A percentile compares a stretch with the other conserved stretches of the same genome.
Conservation (phyloP, 768 basidiomycete genomes). For the Xanthoconium purpureum region DNA sequence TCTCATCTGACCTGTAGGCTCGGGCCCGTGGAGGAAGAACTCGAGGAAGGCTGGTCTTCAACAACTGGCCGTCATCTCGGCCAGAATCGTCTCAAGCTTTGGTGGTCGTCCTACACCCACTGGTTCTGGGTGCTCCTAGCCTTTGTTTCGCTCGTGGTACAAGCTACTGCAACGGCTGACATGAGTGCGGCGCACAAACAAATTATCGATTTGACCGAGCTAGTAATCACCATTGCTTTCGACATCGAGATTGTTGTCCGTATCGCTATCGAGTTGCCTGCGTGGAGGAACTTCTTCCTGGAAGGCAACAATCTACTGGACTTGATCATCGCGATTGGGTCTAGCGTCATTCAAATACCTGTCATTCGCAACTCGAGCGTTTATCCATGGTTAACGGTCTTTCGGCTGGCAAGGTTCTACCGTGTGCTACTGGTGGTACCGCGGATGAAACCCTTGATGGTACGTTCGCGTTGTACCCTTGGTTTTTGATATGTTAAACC, state of each 20-base stretch:
- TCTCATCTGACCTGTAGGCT: conserved; percentile 28
- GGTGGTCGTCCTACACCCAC: conserved; percentile 54
- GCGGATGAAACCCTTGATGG: conserved; percentile 83
- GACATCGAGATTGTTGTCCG: conserved; percentile 85
- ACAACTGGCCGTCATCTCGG: conserved; percentile 41
- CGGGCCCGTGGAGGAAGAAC: conserved; percentile 45
- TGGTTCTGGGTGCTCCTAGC: conserved; percentile 78
- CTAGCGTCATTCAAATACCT: conserved; percentile 83
- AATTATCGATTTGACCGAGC: conserved; percentile 65
- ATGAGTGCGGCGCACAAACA: conserved; percentile 43
- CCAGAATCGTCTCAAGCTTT: conserved; percentile 49
- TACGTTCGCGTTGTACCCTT: conserved; percentile 26
- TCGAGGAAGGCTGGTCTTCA: conserved; percentile 60
- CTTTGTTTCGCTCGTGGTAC: conserved; percentile 64
- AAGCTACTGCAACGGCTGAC: conserved; percentile 62
- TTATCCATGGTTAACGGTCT: conserved; percentile 88
- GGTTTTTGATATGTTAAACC: background rate
- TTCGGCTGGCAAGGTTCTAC: conserved; percentile 86
- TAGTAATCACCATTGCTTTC: conserved; percentile 77
- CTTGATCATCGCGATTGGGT: conserved; percentile 66
- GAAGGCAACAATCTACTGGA: conserved; percentile 69
- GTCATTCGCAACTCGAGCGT: conserved; percentile 55
- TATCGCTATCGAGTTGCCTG: conserved; percentile 65
- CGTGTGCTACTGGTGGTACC: conserved; percentile 88
- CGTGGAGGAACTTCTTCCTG: conserved; percentile 77